Evolutionary conservation across 495 filamentous ascomycete genomes (phyloP).

Genomic region (Penicillium herquei): DNA sequence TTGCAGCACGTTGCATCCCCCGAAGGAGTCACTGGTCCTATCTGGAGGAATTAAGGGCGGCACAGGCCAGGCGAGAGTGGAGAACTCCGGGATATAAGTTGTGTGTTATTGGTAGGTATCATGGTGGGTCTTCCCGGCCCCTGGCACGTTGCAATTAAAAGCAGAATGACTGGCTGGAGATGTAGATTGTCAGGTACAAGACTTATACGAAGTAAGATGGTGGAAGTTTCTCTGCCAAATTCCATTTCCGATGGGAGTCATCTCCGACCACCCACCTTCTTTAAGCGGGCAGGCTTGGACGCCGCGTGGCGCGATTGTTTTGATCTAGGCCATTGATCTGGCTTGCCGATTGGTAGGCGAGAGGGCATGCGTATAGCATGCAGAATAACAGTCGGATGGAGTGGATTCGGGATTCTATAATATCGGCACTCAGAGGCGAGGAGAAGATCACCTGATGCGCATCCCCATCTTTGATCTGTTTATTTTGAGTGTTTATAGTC

Average conservation of each 20-base stretch:
- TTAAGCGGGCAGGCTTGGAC: background rate
- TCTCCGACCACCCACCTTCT: too few relatives aligned
- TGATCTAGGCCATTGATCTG: too few relatives aligned
- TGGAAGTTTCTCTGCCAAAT: background rate
- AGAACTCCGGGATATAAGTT: background rate
- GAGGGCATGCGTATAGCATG: too few relatives aligned
- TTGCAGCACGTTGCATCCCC: conserved; percentile 9
- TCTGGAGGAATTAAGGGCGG: background rate
- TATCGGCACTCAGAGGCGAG: too few relatives aligned
- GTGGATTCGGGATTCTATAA: too few relatives aligned
- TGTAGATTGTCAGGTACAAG: background rate
- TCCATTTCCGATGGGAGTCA: too few relatives aligned
- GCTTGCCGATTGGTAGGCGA: too few relatives aligned
- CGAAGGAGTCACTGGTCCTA: background rate
- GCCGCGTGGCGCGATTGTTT: background rate
- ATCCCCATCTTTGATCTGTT: too few relatives aligned
- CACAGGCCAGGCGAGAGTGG: background rate
- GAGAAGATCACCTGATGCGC: too few relatives aligned
- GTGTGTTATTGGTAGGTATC: background rate
- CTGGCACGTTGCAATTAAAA: conserved; percentile 12
- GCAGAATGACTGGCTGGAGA: conserved; percentile 7
- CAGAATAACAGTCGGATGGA: too few relatives aligned
- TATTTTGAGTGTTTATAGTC: too few relatives aligned
- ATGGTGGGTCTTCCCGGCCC: background rate
- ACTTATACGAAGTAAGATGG: background rate